phyloP scores from a whole-genome alignment of 257 asterid species.

The Phtheirospermum japonicum region DNA sequence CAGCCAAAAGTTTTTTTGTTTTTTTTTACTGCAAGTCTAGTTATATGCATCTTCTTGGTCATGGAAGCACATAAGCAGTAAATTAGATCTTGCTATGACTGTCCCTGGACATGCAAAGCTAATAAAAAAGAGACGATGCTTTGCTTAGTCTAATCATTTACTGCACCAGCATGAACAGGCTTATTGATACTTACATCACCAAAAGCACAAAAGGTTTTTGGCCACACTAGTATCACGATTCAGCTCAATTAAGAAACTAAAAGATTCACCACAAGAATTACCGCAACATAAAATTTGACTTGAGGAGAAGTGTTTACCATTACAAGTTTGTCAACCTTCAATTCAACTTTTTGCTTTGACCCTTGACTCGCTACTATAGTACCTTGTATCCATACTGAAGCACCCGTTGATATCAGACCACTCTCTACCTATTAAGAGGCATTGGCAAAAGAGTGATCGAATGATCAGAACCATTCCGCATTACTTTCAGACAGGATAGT shows the following conservation, averaged over 20 bases:
- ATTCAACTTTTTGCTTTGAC: constrained; percentile 83
- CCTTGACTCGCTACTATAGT: constrained; percentile 85
- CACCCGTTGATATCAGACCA: constrained; percentile 76
- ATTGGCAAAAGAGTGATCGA: constrained; percentile 22
- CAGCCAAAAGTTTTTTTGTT: not conserved
- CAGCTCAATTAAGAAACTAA: constrained; percentile 12
- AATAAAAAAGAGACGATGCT: constrained; percentile 5
- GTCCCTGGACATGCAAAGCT: constrained; percentile 15
- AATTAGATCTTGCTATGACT: not conserved
- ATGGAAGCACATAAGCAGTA: constrained; percentile 1
- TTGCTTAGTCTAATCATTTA: constrained; percentile 11
- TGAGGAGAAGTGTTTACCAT: constrained; percentile 49
- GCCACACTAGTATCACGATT: constrained; percentile 12
- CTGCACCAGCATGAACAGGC: constrained; percentile 23
- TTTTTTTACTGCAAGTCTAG: constrained; percentile 10
- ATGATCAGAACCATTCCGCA: constrained; percentile 15
- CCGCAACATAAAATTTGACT: not conserved
- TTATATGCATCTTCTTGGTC: constrained; percentile 21
- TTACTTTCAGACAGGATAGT: constrained; percentile 18
- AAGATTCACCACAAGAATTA: constrained; percentile 6
- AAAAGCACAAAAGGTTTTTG: not conserved
- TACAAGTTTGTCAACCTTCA: constrained; percentile 82
- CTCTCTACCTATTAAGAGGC: constrained; percentile 62
- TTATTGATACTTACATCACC: constrained; percentile 16
- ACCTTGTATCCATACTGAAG: constrained; percentile 84